phyloP scores from a whole-genome alignment of 306 rosid genomes.

The Echinosophora koreensis region DNA sequence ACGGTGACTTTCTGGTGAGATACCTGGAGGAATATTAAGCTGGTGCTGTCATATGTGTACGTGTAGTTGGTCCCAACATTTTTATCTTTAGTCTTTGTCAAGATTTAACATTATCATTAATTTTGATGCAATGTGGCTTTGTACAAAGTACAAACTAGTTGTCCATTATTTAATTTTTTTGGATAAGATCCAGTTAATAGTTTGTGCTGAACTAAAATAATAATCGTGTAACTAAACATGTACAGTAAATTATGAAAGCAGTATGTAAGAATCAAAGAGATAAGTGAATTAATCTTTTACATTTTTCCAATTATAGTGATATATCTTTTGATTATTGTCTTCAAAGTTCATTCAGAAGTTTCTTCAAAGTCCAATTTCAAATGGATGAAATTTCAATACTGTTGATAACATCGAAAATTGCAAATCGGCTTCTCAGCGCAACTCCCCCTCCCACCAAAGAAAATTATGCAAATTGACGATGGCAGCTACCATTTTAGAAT shows the following conservation, averaged over 20 bases:
- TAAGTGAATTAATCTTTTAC: background rate
- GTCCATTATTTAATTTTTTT: background rate
- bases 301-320: background rate
- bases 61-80: background rate
- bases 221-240: background rate
- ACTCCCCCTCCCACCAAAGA: background rate
- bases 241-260: background rate
- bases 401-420: background rate
- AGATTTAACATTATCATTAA: background rate
- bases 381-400: background rate
- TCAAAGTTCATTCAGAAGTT: background rate
- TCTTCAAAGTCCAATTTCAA: conserved; percentile 27
- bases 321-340: background rate
- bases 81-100: background rate
- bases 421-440: conserved; percentile 2
- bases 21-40: background rate
- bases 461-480: background rate
- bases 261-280: background rate
- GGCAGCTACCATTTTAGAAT: conserved; percentile 7
- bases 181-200: background rate
- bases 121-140: conserved; percentile 1
- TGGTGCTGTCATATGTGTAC: background rate
- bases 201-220: background rate
- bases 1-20: background rate
- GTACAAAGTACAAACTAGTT: conserved; percentile 2